Base-by-base conservation (phyloP, 768 basidiomycete genomes). In the Melanogaster broomeanus region DNA sequence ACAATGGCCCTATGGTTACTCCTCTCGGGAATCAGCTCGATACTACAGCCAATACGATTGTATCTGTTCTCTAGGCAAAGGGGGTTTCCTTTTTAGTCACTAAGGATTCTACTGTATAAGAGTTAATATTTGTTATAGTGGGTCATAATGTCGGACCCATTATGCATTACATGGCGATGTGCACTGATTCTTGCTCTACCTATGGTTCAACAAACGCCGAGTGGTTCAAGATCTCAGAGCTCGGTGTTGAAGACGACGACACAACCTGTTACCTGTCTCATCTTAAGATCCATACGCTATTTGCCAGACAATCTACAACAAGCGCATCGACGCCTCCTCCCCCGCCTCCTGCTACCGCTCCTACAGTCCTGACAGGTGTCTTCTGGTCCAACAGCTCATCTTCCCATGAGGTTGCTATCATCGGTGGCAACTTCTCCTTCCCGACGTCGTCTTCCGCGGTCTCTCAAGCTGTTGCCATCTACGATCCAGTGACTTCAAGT, bases 361-460 rank as follows among this genome's bases (percentile, higher is more conserved):
- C 93, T 0, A 84, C 91, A 16, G 83, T 98, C 53, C 76, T 97
- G 48, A 80, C 91, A 0, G 96, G 92, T 28, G 80, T 82, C 2
- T 98, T 93, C 74, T 98, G 92, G 91, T 88, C 82, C 7, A 97
- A 98, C 63, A 76, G 75, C 33, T 80, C 86, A 2, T 83, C 83
- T 3, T 73, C 72, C 10, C 77, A 80, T 5, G 82, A 90, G 49
- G 69, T 92, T 18, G 82, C 83, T 38, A 82, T 98, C 55, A 74
- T 98, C 42, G 96, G 94, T 28, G 96, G 96, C 31, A 93, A 94
- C 67, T 99, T 98, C 66, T 81, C 88, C 1, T 85, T 85, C 63
- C 52, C 74, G 6, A 55, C 72, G 34, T 64, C 68, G 7, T 70
- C 75, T 4, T 71, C 76, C 2, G 55, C 68, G 16, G 62, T 64